Conservation (phyloP, 1,139 yeast genomes). For the Blastobotrys aristatus region DNA sequence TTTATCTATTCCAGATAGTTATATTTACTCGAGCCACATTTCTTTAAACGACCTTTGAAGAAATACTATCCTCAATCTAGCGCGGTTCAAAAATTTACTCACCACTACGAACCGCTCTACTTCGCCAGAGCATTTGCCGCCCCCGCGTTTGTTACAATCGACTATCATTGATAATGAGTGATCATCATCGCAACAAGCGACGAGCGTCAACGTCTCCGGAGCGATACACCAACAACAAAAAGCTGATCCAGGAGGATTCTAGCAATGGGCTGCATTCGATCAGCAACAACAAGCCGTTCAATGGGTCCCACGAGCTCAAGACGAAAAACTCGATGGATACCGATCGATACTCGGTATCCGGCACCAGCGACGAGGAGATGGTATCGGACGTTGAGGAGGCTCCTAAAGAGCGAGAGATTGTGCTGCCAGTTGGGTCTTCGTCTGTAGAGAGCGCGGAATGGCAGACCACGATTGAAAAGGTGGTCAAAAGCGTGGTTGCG, state of each 20-base stretch:
- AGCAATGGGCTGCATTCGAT: neutral
- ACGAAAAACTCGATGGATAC: slow-evolving; percentile 15
- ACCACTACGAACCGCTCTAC: neutral
- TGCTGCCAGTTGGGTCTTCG: slow-evolving; percentile 4
- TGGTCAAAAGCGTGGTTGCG: slow-evolving; percentile 82
- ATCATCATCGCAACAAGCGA: slow-evolving; percentile 13
- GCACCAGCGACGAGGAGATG: neutral
- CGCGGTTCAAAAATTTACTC: no score
- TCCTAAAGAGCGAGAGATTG: slow-evolving; percentile 5
- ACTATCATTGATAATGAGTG: slow-evolving; percentile 9
- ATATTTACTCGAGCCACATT: no score
- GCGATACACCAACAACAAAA: slow-evolving; percentile 4
- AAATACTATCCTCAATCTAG: no score
- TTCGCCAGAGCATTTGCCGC: slow-evolving; percentile 11
- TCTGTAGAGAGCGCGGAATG: slow-evolving; percentile 42
- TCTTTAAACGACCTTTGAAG: no score
- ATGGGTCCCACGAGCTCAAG: slow-evolving; percentile 3
- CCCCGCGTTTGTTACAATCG: slow-evolving; percentile 6
- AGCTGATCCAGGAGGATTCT: slow-evolving; percentile 1
- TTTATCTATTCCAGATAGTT: no score
- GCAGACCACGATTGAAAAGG: slow-evolving; percentile 78
- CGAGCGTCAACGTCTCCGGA: slow-evolving; percentile 18
- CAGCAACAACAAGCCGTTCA: neutral
- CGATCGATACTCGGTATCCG: slow-evolving; percentile 11
- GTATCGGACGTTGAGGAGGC: neutral